Conservation (phyloP, 1,284 basidiomycete genomes). For the Melampsora larici-populina region DNA sequence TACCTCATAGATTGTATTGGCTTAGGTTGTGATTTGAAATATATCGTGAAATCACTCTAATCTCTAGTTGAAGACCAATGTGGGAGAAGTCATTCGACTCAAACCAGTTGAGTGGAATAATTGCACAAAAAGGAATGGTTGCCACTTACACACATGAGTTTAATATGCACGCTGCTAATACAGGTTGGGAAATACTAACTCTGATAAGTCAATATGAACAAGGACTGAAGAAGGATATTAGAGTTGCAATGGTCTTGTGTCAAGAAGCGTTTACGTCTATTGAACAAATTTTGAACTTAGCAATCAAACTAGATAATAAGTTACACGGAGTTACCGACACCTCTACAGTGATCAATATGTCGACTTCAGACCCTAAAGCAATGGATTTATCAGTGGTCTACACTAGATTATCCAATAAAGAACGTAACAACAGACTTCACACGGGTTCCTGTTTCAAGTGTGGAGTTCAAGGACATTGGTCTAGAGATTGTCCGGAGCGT, state of each 20-base stretch:
- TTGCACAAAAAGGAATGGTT: neutral
- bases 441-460: neutral
- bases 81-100: no score
- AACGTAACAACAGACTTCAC: neutral
- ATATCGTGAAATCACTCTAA: no score
- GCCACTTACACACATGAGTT: slow-evolving; percentile 19
- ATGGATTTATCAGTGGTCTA: neutral
- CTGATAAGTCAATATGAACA: neutral
- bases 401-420: neutral
- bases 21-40: no score
- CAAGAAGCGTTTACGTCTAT: no score
- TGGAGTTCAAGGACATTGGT: neutral
- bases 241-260: no score
- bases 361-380: neutral
- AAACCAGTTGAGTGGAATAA: no score
- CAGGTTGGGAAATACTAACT: slow-evolving; percentile 1
- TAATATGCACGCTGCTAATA: neutral
- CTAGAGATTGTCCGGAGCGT: neutral
- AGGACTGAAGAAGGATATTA: no score
- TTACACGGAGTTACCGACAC: neutral
- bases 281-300: no score
- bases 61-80: no score
- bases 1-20: no score
- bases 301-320: neutral
- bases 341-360: neutral